Base-by-base conservation (phyloP, 257 asterid species). In the Solanum sejunctum region DNA sequence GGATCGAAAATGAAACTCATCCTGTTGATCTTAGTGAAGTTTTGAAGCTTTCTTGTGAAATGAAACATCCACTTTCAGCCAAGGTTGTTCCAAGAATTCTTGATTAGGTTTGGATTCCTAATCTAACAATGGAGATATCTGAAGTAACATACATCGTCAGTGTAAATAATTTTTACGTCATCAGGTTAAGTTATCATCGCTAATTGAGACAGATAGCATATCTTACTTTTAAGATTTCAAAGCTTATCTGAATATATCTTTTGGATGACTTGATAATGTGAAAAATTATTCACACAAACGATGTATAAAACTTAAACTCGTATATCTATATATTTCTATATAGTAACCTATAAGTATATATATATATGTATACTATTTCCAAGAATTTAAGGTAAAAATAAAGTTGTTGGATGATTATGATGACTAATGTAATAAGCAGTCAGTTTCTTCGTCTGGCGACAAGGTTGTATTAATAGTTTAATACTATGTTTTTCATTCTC, bases 1-100 rank as follows among this genome's bases (percentile, higher is more conserved):
- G 93, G 95, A 67, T 82, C 47, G 56, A 51, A 39, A 78, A 72
- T 17, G 26, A 32, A 12, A 67, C 57, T 20, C 66, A 26, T 18
- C 90, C 88, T 0, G 86, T 92, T 45, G 91, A 92, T 73, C 85
- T 92, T 47, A 83, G 86, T 84, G 93, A 92, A 85, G 90, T 88
- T 26, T 69, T 92, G 88, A 92, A 92, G 87, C 91, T 92, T 64
- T 92, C 95, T n/a, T 88, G 92, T 85, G 93, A 92, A 87, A 92
- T 92, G 93, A 92, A 91, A 87, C 81, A 83, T 2, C 93, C 95
- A 23, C 90, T 92, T n/a, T 86, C 86, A 0, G 90, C 88, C 21
- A 82, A 80, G 78, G 92, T 78, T 3, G 79, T 88, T 70, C 88
- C 92, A 9, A 86, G 91, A 86, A 83, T 13, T 63, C 36, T 21